Base-by-base conservation (phyloP, 139 green algal species). In the Micractinium sp. region DNA sequence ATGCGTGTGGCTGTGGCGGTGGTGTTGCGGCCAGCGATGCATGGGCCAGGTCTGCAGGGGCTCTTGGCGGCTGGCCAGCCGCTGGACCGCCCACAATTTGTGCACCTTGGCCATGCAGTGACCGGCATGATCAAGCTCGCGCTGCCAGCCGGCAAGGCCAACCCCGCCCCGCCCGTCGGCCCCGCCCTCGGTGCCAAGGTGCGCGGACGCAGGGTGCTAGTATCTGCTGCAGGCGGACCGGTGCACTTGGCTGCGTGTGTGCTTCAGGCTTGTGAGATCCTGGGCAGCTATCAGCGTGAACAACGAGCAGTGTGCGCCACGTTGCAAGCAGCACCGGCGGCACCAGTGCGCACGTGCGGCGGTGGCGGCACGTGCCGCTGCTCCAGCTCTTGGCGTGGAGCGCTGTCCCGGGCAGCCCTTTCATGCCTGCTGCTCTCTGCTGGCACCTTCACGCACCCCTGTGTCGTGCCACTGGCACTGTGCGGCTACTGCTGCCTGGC, bases 171-270 rank as follows among this genome's bases (percentile, higher is more conserved):
- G 36, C 98, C 98, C 74, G 95, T 99, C 27, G 98, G 98, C 87
- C 98, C 98, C 33, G 98, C 98, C 33, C 95, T 99, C 1, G 98
- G 98, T 95, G 93, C 97, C 76, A 98, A 99, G 95, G 96, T 97
- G 85, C 31, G 87, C 36, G 47, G 47, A 9, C 47, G 9, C 5
- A 56, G 47, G 5, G 47, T 56, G 47, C 47, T 56, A 5, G 47
- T 56, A 9, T 5, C 7, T 5, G 47, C 47, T 56, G 47, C 47
- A 56, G 47, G 7, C 9, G 9, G 47, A 9, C n/a, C 9, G 47
- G 47, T 56, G 5, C 47, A 56, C 5, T 56, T 9, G 7, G 5
- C 47, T 56, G 47, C 47, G 7, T 56, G 47, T 9, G 9, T 56
- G 47, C 47, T 56, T 5, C 14, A 15, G 47, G 0, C 4, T 22